Percentiles rank a stretch among this genome's conserved stretches.
These are phyloP conservation scores for Cutaneotrichosporon mucoides DNA, from an alignment of 1,284 basidiomycete genomes.

Conservation along the genomic window DNA sequence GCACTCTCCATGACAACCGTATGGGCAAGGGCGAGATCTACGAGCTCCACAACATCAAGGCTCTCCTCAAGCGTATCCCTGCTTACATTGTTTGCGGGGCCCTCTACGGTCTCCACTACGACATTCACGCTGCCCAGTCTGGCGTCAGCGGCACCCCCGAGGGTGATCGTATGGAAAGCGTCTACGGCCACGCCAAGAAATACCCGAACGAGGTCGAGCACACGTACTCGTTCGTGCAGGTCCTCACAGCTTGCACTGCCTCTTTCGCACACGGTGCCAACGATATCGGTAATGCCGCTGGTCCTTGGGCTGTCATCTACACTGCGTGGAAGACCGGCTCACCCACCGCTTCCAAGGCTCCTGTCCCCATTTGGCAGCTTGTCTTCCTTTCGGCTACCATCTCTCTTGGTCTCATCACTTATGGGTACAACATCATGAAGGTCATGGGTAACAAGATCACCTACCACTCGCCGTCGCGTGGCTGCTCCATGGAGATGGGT, in stretches of 20 bases:
- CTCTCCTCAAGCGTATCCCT: slow-evolving; percentile 29
- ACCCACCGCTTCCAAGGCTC: slow-evolving; percentile 38
- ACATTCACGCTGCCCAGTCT: slow-evolving; percentile 47
- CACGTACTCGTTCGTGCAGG: slow-evolving; percentile 52
- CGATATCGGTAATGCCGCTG: slow-evolving; percentile 50
- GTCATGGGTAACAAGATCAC: slow-evolving; percentile 53
- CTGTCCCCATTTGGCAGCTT: slow-evolving; percentile 52
- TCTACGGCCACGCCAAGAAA: slow-evolving; percentile 33
- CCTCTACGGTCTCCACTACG: slow-evolving; percentile 40
- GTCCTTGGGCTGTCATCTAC: slow-evolving; percentile 51
- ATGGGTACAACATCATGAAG: slow-evolving; percentile 47
- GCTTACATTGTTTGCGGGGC: slow-evolving; percentile 26
- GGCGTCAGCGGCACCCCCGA: slow-evolving; percentile 46
- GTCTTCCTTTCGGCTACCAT: slow-evolving; percentile 45
- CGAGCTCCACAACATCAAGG: slow-evolving; percentile 33
- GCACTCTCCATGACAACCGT: slow-evolving; percentile 34
- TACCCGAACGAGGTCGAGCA: slow-evolving; percentile 53
- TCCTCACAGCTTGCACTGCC: slow-evolving; percentile 53
- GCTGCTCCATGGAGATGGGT: slow-evolving; percentile 53
- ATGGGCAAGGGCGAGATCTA: slow-evolving; percentile 35
- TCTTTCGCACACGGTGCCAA: slow-evolving; percentile 52
- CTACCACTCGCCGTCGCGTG: slow-evolving; percentile 51
- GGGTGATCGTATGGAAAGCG: slow-evolving; percentile 41
- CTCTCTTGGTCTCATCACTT: slow-evolving; percentile 51
- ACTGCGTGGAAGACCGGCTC: slow-evolving; percentile 44